These are phyloP conservation scores for Neoascochyta sp. DNA, from an alignment of 2,329 filamentous ascomycete species.

Conservation along the genomic window DNA sequence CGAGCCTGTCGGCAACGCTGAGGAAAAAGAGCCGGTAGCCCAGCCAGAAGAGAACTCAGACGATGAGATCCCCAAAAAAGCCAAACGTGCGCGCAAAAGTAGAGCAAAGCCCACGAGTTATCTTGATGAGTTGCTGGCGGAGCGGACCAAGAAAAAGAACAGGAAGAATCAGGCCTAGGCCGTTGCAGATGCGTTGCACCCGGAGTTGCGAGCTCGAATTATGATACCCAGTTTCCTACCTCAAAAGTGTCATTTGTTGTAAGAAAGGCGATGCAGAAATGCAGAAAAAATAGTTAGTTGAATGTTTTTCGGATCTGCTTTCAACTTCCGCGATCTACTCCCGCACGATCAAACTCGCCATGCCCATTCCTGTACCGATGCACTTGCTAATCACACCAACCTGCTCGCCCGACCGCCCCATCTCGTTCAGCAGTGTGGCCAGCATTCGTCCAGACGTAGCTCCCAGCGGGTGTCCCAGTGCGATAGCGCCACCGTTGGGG, in stretches of 20 bases:
- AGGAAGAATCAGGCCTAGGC: conserved; percentile 1
- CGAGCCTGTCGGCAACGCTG: neutral
- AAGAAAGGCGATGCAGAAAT: neutral
- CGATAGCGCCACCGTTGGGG: conserved; percentile 88
- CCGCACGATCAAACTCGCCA: conserved; percentile 51
- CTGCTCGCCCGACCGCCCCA: conserved; percentile 64
- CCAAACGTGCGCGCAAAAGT: conserved; percentile 14
- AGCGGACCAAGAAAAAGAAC: conserved; percentile 51
- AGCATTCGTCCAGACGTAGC: conserved; percentile 82
- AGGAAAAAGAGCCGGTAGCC: conserved; percentile 1
- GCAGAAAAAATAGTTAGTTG: neutral
- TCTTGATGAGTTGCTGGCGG: conserved; percentile 52
- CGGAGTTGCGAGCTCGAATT: conserved; percentile 2
- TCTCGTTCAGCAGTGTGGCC: conserved; percentile 66
- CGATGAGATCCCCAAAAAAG: conserved; percentile 7
- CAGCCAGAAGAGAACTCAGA: conserved; percentile 4
- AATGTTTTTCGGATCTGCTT: neutral
- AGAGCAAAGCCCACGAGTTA: conserved; percentile 47
- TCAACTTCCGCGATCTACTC: conserved; percentile 31
- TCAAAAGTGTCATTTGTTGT: conserved; percentile 1
- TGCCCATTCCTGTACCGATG: conserved; percentile 53
- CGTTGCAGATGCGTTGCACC: conserved; percentile 1
- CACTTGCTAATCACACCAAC: conserved; percentile 91
- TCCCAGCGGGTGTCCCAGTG: conserved; percentile 86
- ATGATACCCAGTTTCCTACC: conserved; percentile 4